Base-by-base conservation (phyloP, 352 stramenopile species). In the Phytophthora quininea region DNA sequence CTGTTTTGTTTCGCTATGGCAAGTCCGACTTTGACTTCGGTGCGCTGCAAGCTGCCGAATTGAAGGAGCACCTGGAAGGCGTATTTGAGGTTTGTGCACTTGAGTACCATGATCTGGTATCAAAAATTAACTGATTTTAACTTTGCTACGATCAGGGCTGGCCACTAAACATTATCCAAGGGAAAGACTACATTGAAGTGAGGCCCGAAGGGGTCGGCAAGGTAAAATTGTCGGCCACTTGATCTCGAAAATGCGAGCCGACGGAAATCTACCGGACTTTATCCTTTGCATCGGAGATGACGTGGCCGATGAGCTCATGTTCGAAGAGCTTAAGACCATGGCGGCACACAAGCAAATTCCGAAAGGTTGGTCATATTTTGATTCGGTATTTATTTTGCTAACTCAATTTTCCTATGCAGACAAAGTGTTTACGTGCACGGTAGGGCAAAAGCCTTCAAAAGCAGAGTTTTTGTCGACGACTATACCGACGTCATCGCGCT, bases 21-120 rank as follows among this genome's bases (percentile, higher is more conserved):
- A 98, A 99, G 72, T 97, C 97, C 5, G 98, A 99, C 76, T 97
- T 98, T 49, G 98, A 99, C 71, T 99, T 99, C 80, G 98, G 98
- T 19, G 87, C 89, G 42, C 75, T 99, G 48, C 98, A 99, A 69
- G 97, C 96, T 4, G 94, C 96, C 33, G 97, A 98, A 76, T 77
- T 99, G 11, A 97, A 99, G 73, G 92, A 99, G 57, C 97, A 99
- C 64, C 64, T 99, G n/a, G 90, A 93, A 32, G 92, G 91, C 33
- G 88, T 98, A 5, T 90, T 99, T 70, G 69, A 77, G 69, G 80
- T 89, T 54, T 48, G 54, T 50, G 5, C 64, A 8, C 32, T 31
- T 42, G n/a, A 31, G 32, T 31, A 30, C 5, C 5, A 31, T 32
- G 46, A 4, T 14, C 12, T 57, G 12, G 31, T 6, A 42, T 45